These are phyloP conservation scores for Metschnikowia corniflorae DNA, from an alignment of 805 yeast species.

Conservation along the genomic window DNA sequence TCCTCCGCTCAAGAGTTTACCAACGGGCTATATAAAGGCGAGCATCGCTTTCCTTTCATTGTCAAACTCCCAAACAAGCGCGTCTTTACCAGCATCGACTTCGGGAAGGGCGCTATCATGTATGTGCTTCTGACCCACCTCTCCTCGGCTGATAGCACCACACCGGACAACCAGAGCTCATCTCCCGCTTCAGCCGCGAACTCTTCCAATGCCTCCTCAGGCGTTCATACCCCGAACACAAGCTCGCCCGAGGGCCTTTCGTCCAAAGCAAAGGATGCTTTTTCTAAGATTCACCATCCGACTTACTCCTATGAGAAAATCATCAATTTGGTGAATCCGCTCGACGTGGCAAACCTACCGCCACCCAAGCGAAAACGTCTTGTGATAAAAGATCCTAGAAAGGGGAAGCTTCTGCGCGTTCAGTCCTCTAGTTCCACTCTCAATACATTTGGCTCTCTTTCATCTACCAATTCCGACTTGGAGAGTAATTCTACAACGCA, in stretches of 20 bases:
- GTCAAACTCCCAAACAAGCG: constrained; percentile 75
- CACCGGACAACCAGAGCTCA: constrained; percentile 3
- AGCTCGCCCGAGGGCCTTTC: not conserved
- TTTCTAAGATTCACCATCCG: constrained; percentile 26
- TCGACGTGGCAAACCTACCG: constrained; percentile 66
- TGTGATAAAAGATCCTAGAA: constrained; percentile 52
- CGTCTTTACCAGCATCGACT: constrained; percentile 69
- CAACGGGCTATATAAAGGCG: constrained; percentile 69
- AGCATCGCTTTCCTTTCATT: constrained; percentile 83
- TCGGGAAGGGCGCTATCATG: constrained; percentile 80
- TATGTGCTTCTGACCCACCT: constrained; percentile 58
- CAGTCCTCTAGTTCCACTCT: constrained; percentile 35
- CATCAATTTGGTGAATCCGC: constrained; percentile 64
- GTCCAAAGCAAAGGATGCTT: constrained; percentile 22
- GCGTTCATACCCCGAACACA: not conserved
- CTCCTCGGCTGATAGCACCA: constrained; percentile 10
- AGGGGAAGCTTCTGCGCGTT: constrained; percentile 29
- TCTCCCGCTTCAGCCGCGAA: not conserved
- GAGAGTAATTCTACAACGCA: constrained; percentile 2
- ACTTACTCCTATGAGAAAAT: constrained; percentile 51
- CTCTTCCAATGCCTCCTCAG: not conserved
- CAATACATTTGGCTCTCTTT: constrained; percentile 28
- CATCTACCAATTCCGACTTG: constrained; percentile 32
- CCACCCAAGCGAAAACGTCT: constrained; percentile 65
- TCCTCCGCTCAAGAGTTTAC: constrained; percentile 20